Conservation (phyloP, 2,329 filamentous ascomycete species). For the Tolypocladium ovalisporum region DNA sequence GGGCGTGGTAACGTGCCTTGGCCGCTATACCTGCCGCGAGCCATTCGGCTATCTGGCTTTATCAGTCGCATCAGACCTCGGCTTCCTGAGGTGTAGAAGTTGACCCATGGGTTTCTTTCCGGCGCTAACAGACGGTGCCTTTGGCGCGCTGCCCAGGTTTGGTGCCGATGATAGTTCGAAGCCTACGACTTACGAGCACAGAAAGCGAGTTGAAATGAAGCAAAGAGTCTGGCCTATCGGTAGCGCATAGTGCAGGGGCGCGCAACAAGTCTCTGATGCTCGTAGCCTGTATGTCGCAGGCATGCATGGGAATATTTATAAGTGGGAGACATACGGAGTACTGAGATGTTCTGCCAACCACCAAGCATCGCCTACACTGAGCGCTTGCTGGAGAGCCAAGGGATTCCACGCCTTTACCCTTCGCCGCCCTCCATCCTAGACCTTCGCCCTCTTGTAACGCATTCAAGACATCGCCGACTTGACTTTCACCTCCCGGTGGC, state of each 20-base stretch:
- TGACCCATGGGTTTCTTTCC: background rate
- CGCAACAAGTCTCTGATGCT: background rate
- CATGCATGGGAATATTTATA: background rate
- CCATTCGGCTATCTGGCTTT: background rate
- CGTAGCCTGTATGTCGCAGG: background rate
- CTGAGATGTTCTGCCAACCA: background rate
- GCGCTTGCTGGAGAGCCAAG: background rate
- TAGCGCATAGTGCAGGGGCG: background rate
- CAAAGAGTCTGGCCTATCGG: background rate
- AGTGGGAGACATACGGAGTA: background rate
- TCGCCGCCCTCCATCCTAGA: background rate
- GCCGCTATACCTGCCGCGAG: background rate
- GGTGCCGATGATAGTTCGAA: background rate
- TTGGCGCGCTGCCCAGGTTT: background rate
- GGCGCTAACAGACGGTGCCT: background rate
- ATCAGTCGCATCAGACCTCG: background rate
- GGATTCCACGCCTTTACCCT: background rate
- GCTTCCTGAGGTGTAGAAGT: background rate
- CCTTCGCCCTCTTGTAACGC: background rate
- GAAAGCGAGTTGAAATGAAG: background rate
- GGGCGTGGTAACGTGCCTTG: background rate
- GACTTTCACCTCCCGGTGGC: background rate
- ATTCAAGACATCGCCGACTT: background rate
- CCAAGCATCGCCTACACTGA: background rate
- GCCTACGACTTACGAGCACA: background rate